These are phyloP conservation scores for Venturia oleaginea DNA, from an alignment of 2,329 filamentous ascomycete genomes.

Conservation along the genomic window DNA sequence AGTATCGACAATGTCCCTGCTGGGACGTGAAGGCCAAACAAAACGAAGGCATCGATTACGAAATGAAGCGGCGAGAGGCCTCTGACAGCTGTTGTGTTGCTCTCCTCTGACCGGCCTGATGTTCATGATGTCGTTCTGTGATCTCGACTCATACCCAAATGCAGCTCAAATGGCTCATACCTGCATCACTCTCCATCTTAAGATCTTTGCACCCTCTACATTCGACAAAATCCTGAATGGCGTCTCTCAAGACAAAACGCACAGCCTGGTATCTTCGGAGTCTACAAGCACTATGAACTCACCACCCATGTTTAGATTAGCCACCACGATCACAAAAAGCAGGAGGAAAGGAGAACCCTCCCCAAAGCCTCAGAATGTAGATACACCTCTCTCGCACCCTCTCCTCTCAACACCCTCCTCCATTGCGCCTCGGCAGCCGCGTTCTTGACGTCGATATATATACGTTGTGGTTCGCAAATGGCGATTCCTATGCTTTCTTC, in stretches of 20 bases:
- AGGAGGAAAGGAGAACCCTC: slow-evolving; percentile 9
- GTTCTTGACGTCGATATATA: slow-evolving; percentile 16
- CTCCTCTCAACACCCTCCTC: slow-evolving; percentile 5
- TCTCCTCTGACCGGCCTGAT: not conserved
- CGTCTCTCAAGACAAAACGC: no score
- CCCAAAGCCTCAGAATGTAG: slow-evolving; percentile 16
- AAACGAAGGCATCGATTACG: not conserved
- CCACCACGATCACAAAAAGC: not conserved
- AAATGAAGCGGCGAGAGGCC: not conserved
- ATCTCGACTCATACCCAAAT: not conserved
- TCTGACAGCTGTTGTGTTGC: not conserved
- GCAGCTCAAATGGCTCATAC: not conserved
- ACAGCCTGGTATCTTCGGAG: no score
- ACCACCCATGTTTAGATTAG: not conserved
- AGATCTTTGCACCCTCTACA: not conserved
- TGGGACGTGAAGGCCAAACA: not conserved
- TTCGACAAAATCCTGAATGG: no score
- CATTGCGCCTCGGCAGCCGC: slow-evolving; percentile 15
- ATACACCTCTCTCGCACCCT: slow-evolving; percentile 14
- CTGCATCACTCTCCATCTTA: not conserved
- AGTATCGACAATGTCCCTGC: not conserved
- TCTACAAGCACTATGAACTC: no score
- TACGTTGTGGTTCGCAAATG: slow-evolving; percentile 4
- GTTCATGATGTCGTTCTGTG: not conserved
- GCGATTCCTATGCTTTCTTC: not conserved